Evolutionary conservation across 2,329 filamentous ascomycete species (phyloP).

Genomic region (Colletotrichum sp.): DNA sequence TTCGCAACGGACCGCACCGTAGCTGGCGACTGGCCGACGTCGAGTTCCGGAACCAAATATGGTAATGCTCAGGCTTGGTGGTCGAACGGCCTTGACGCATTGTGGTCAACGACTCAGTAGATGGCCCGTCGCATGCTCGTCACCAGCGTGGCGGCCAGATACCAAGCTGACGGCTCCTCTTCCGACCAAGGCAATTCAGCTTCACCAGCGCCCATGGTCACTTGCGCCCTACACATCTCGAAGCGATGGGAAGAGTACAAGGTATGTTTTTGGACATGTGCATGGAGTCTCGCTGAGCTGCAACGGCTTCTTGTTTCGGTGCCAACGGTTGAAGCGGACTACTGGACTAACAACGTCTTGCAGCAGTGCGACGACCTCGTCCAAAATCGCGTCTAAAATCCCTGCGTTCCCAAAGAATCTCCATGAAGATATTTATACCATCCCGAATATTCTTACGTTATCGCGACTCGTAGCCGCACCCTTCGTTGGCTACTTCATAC

Average conservation of each 20-base stretch:
- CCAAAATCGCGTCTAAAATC: constrained; percentile 5
- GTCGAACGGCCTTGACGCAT: neutral
- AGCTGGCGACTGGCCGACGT: neutral
- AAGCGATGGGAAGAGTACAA: neutral
- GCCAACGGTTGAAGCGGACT: neutral
- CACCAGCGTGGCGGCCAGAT: neutral
- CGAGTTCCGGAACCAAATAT: neutral
- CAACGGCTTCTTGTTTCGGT: neutral
- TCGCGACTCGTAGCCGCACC: constrained; percentile 85
- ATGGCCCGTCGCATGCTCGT: neutral
- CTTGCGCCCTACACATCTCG: neutral
- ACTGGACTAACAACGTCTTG: neutral
- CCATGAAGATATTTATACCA: constrained; percentile 93
- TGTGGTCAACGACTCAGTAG: neutral
- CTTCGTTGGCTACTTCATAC: constrained; percentile 84
- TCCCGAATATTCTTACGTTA: constrained; percentile 94
- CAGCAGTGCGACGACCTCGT: neutral
- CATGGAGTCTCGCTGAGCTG: neutral
- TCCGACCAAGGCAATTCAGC: neutral
- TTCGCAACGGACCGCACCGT: neutral
- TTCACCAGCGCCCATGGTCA: neutral
- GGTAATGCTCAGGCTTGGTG: neutral
- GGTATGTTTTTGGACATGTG: neutral
- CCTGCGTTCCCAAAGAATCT: neutral
- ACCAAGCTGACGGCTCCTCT: neutral